Conservation (phyloP, 2,329 filamentous ascomycete genomes). For the Dryadomyces quercus-mongolicae region DNA sequence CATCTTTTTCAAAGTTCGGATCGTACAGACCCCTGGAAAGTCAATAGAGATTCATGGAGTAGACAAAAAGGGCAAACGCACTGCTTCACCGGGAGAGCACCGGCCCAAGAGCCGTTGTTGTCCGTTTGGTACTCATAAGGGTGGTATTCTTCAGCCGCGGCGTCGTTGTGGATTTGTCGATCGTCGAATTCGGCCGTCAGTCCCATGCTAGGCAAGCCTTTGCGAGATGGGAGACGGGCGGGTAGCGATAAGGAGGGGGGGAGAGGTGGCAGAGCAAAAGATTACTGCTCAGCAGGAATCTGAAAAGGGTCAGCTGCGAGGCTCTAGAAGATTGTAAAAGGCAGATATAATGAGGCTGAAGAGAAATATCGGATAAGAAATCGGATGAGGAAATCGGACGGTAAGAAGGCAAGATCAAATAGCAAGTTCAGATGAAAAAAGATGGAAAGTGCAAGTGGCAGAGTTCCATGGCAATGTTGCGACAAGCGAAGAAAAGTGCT, state of each 20-base stretch:
- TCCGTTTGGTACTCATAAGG: conserved; percentile 80
- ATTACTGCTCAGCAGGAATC: not conserved
- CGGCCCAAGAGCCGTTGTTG: conserved; percentile 82
- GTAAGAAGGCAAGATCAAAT: no score
- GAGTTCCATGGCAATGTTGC: no score
- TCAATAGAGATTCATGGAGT: not conserved
- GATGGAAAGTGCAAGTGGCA: no score
- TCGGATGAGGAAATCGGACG: no score
- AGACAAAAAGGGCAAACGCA: conserved; percentile 22
- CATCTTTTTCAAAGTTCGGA: conserved; percentile 94
- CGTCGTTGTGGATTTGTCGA: conserved; percentile 50
- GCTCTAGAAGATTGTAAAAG: no score
- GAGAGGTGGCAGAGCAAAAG: not conserved
- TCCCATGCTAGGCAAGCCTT: conserved; percentile 56
- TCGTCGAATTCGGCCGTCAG: conserved; percentile 55
- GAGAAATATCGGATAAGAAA: no score
- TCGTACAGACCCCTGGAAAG: conserved; percentile 70
- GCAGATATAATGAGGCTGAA: no score
- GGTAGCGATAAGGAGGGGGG: no score
- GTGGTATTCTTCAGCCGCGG: conserved; percentile 47
- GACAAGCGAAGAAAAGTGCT: no score
- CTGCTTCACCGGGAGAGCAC: conserved; percentile 93
- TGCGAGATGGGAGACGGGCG: not conserved
- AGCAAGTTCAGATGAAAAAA: not conserved
- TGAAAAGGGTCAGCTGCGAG: not conserved